Percentiles rank a stretch among this genome's conserved stretches.
Evolutionary conservation across 306 rosid species (phyloP).

Genomic region (Prinsepia uniflora): DNA sequence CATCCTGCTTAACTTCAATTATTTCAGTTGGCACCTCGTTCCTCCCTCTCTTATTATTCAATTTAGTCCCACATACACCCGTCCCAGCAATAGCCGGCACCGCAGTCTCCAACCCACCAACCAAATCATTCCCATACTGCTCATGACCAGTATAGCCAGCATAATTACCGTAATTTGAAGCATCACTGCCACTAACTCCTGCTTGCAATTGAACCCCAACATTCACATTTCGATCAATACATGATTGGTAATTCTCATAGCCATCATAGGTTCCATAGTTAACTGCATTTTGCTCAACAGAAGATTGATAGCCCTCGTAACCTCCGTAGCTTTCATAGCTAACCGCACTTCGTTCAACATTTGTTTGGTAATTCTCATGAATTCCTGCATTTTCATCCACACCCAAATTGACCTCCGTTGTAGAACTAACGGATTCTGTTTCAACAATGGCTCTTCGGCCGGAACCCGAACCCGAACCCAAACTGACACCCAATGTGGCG

Average conservation of each 20-base stretch:
- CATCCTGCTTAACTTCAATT: slow-evolving; percentile 90
- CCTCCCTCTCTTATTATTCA: slow-evolving; percentile 69
- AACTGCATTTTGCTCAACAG: slow-evolving; percentile 39
- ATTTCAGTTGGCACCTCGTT: slow-evolving; percentile 64
- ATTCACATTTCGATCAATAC: slow-evolving; percentile 32
- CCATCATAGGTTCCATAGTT: slow-evolving; percentile 25
- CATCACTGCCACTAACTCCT: slow-evolving; percentile 28
- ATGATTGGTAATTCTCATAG: slow-evolving; percentile 39
- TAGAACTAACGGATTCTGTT: slow-evolving; percentile 28
- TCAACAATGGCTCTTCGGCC: slow-evolving; percentile 68
- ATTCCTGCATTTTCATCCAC: slow-evolving; percentile 31
- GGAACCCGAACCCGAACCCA: slow-evolving; percentile 44
- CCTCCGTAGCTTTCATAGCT: slow-evolving; percentile 22
- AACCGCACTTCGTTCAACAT: slow-evolving; percentile 37
- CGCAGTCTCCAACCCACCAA: slow-evolving; percentile 25
- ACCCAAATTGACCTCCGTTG: slow-evolving; percentile 11
- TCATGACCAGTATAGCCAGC: slow-evolving; percentile 28
- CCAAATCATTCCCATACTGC: slow-evolving; percentile 48
- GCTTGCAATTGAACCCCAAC: slow-evolving; percentile 33
- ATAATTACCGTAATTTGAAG: slow-evolving; percentile 29
- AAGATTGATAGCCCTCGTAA: slow-evolving; percentile 38
- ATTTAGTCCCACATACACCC: slow-evolving; percentile 26
- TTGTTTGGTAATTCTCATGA: slow-evolving; percentile 28
- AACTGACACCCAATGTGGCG: slow-evolving; percentile 64
- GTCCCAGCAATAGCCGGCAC: slow-evolving; percentile 28